Base-by-base conservation (phyloP, 2,329 filamentous ascomycete species). In the Nothopassalora personata region DNA sequence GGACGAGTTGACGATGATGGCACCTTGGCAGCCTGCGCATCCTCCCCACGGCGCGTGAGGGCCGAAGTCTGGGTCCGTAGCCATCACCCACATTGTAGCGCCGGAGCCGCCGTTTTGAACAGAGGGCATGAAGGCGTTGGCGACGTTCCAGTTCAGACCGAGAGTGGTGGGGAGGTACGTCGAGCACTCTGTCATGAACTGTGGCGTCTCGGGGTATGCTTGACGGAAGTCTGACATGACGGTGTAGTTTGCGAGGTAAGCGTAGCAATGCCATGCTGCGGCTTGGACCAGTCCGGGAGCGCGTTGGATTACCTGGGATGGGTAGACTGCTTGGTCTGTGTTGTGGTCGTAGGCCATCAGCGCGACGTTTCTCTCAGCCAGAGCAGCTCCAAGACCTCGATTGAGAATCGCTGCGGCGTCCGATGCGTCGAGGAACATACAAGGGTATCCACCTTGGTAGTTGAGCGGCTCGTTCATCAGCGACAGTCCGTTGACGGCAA, bases 1-100 rank as follows among this genome's bases (percentile, higher is more conserved):
- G 7, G 69, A 67, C 8, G 71, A 92, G 76, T 95, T 90, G 71
- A 94, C 81, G 60, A 89, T 91, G 65, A 60, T 57, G 2, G 94
- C 85, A 47, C 90, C 90, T 1, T 73, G 74, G 67, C 78, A 80
- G 9, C 69, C 71, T 23, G 60, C 62, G 67, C 78, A 81, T 5
- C 73, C 74, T 33, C 73, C 72, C 39, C 74, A 74, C 9, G 71
- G 66, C 27, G 79, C 70, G 54, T 76, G 73, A 0, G 79, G 79
- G 1, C 77, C 78, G 60, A 75, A 75, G 11, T 71, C 68, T n/a
- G 70, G 72, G 67, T 77, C 74, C 6, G 76, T 77, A 1, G 74
- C 78, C 39, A 80, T 70, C 0, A 75, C 75, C 78, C 78, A 80
- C 60, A 77, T 76, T 30, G 77, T 69, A 49, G 74, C 69, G 18